Base-by-base conservation (phyloP, 345 rosid species). In the Murraya koenigii region DNA sequence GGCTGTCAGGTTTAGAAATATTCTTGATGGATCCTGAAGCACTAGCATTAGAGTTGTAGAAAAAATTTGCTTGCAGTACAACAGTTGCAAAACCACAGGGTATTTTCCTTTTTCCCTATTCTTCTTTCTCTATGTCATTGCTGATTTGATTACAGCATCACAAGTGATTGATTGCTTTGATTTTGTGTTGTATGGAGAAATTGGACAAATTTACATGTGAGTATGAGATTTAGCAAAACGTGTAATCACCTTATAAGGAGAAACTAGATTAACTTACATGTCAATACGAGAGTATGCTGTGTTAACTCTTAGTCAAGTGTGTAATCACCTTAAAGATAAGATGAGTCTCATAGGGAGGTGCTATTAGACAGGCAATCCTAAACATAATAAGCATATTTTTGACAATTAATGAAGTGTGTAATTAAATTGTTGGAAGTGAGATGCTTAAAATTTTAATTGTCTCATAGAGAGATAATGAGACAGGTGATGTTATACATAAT, bases 21-120 rank as follows among this genome's bases (percentile, higher is more conserved):
- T 90, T 95, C 82, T 85, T 94, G 83, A 75, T 96, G 23, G 95
- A 91, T 49, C 92, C 97, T 70, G 99, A 96, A 80, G 82, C 91
- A 55, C 79, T 94, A 78, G 99, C 97, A 55, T 92, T 97, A 30
- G 99, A 96, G 80, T 82, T 96, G 87, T 98, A 96, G 90, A 96
- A 96, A 86, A 95, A 95, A 84, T 90, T 89, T 84, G 99, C 99
- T 79, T 94, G 98, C 79, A 94, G 99, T 82, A 92, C 97, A 66
- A 80, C 99, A 7, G 89, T 91, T 82, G 79, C 85, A 35, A 98
- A 94, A 80, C 85, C 92, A 61, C 97, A 94, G 38, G 97, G 98
- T 95, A 77, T 63, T n/a, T 63, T 44, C 38, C 54, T 36, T 59
- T 25, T 56, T 6, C 26, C 33, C 26, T 56, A 23, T 36, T 32